Evolutionary conservation across 768 basidiomycete species (phyloP), one percentile per base, ranked within the genome.

Genomic region (Paxillus rubicundulus): DNA sequence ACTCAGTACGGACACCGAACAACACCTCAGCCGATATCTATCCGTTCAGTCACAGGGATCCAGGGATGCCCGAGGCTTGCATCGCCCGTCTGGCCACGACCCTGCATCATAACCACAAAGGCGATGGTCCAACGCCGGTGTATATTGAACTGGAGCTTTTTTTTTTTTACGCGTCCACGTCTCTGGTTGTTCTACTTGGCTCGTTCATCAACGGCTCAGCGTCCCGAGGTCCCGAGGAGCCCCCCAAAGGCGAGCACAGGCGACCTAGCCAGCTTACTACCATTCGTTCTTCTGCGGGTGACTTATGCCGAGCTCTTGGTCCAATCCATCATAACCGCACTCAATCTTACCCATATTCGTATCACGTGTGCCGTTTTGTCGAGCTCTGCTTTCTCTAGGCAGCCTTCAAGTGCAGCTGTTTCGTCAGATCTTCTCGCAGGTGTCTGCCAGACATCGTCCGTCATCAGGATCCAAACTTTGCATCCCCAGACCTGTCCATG

Each of bases 191-290:
- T 34, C 20, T 17, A 30, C 45, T 39, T 42, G 33, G 32, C 30
- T 18, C 28, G 5, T 18, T 27, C 8, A 16, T 17, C 44, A 24
- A 12, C 36, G 14, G n/a, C 13, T 18, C 47, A 16, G 21, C 18
- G 9, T 2, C 33, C 55, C 53, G 53, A 54, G 55, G 55, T 54
- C 18, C 55, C 55, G 55, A 57, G 53, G 55, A 38, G 13, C 4
- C 38, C 38, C 27, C 24, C 27, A 17, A 20, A 47, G 47, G 28
- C 30, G 39, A 47, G 32, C 47, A 37, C 24, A 24, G 24, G 24
- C 6, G 24, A 24, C 14, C 37, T 24, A 24, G 24, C 47, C 9
- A 24, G 21, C 40, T 20, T 8, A 42, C 18, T 20, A 16, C 38
- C n/a, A 24, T 24, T 24, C 21, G 5, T 24, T 24, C 21, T 24